A percentile compares a stretch with the other conserved stretches of the same genome.
phyloP scores from a whole-genome alignment of 2,329 filamentous ascomycete genomes.

The Hymenoscyphus infarciens region DNA sequence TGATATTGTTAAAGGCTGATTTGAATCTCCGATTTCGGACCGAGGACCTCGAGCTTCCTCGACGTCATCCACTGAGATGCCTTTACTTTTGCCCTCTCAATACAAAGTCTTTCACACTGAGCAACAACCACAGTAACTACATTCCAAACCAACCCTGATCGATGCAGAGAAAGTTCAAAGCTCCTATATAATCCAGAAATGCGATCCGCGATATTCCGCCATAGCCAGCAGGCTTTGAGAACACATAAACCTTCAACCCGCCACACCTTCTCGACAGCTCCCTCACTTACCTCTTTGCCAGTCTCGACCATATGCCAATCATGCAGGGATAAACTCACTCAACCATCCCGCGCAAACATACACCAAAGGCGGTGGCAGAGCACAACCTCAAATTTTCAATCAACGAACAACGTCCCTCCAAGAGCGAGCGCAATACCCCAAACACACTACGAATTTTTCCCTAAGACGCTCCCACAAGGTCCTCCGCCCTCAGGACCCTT shows the following conservation, averaged over 20 bases:
- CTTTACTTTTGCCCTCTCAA: not conserved
- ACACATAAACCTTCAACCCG: conserved; percentile 13
- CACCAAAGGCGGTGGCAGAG: conserved; percentile 10
- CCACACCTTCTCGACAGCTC: conserved; percentile 13
- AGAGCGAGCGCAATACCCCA: conserved; percentile 23
- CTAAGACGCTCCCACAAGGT: conserved; percentile 68
- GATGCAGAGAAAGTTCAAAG: not conserved
- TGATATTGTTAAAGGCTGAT: not conserved
- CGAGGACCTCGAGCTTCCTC: not conserved
- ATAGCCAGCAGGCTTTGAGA: conserved; percentile 10
- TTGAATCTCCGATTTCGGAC: not conserved
- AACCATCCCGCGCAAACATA: not conserved
- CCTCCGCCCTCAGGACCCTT: conserved; percentile 78
- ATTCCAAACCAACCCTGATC: not conserved
- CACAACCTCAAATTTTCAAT: conserved; percentile 10
- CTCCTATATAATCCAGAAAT: conserved; percentile 10
- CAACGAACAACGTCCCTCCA: not conserved
- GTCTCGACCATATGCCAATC: conserved; percentile 12
- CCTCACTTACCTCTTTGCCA: conserved; percentile 1
- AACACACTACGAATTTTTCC: conserved; percentile 88
- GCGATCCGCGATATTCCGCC: conserved; percentile 15
- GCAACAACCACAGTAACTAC: not conserved
- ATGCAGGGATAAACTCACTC: conserved; percentile 10
- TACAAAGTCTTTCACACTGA: not conserved
- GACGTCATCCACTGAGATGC: not conserved